Conservation (phyloP, 202 grass and related monocot genomes). For the Panicum hallii region DNA sequence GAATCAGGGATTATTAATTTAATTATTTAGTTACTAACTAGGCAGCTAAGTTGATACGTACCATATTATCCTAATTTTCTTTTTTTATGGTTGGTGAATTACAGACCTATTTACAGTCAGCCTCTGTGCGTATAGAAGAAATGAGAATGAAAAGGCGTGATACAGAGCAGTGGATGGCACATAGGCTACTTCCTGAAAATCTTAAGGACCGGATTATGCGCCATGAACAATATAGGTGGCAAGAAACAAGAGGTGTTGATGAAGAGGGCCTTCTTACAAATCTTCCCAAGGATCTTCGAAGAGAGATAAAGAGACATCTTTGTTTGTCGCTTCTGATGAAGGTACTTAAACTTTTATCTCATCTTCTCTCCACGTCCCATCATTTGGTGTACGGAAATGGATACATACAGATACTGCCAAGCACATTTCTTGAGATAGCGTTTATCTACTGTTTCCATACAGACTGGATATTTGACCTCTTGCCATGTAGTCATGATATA, state of each 20-base stretch:
- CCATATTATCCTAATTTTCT: slow-evolving; percentile 24
- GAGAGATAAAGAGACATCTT: slow-evolving; percentile 88
- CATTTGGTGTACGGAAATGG: neutral
- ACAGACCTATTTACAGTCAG: slow-evolving; percentile 93
- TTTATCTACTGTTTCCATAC: slow-evolving; percentile 7
- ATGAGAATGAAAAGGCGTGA: slow-evolving; percentile 93
- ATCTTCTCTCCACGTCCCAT: neutral
- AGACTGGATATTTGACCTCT: neutral
- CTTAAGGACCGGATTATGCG: slow-evolving; percentile 83
- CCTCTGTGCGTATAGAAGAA: slow-evolving; percentile 81
- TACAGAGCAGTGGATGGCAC: slow-evolving; percentile 90
- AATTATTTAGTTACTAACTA: slow-evolving; percentile 6
- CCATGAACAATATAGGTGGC: slow-evolving; percentile 94
- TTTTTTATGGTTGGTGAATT: slow-evolving; percentile 30
- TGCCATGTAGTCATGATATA: neutral
- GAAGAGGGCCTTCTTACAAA: slow-evolving; percentile 84
- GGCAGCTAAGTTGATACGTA: neutral
- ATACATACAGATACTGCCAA: slow-evolving; percentile 2
- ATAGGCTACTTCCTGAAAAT: slow-evolving; percentile 82
- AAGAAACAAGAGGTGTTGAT: slow-evolving; percentile 97
- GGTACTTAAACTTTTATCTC: slow-evolving; percentile 57
- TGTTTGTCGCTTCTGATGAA: slow-evolving; percentile 86
- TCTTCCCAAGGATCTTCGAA: slow-evolving; percentile 94
- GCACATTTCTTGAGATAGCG: slow-evolving; percentile 12
- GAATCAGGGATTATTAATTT: slow-evolving; percentile 22